Evolutionary conservation across 139 green algal genomes (phyloP).

Genomic region (Chlorella sorokiniana): DNA sequence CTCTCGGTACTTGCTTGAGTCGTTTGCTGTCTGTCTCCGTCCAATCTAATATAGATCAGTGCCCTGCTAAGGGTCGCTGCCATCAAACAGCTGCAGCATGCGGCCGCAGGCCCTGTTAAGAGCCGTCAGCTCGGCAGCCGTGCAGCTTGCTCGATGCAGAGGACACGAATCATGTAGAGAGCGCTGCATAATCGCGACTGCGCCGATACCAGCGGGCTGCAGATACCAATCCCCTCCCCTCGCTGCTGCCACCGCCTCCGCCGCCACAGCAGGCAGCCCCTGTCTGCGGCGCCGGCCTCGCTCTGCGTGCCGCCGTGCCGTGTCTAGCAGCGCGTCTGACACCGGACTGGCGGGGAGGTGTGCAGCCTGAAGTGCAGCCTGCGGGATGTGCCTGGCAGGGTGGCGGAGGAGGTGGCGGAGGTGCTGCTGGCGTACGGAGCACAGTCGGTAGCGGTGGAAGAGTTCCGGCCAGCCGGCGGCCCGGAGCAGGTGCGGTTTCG

Average conservation of each 20-base stretch:
- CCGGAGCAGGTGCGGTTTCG: slow-evolving; percentile 49
- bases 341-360: neutral
- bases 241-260: no score
- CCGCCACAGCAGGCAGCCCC: no score
- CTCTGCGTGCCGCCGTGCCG: no score
- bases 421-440: slow-evolving; percentile 67
- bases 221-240: no score
- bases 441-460: slow-evolving; percentile 60
- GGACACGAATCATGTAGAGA: no score
- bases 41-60: neutral
- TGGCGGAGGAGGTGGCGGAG: slow-evolving; percentile 63
- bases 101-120: no score
- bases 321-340: neutral
- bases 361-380: slow-evolving; percentile 31
- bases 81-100: no score
- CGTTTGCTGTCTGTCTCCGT: no score
- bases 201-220: no score
- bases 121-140: no score
- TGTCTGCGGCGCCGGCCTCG: no score
- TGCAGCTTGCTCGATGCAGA: neutral
- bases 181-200: no score
- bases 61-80: neutral
- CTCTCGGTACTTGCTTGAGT: neutral
- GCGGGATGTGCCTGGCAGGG: slow-evolving; percentile 37
- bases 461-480: slow-evolving; percentile 40